Percentiles rank a stretch among this genome's conserved stretches.
phyloP scores from a whole-genome alignment of 2,329 filamentous ascomycete genomes.

The Truncatella angustata region DNA sequence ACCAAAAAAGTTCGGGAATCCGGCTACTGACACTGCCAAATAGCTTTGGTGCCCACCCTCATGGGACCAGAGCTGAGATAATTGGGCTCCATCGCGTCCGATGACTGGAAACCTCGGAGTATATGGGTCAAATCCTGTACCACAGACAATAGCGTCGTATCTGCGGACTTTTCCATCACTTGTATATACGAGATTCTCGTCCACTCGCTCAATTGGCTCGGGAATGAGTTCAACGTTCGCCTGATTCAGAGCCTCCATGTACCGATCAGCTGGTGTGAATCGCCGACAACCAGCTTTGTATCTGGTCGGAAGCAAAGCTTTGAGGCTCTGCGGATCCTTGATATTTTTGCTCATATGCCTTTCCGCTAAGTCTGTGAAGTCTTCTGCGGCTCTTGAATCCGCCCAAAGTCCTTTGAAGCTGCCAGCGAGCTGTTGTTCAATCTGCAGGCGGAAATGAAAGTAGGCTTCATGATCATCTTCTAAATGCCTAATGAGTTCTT shows the following conservation, averaged over 20 bases:
- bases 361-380: neutral
- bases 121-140: conserved; percentile 1
- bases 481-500: neutral
- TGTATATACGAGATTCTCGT: neutral
- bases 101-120: neutral
- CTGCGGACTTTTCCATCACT: neutral
- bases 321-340: neutral
- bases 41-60: neutral
- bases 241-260: conserved; percentile 3
- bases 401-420: neutral
- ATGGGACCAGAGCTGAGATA: neutral
- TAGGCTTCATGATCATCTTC: neutral
- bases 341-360: neutral
- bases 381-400: neutral
- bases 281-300: conserved; percentile 3
- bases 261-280: conserved; percentile 2
- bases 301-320: neutral
- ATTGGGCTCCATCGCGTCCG: neutral
- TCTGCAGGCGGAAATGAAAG: neutral
- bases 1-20: conserved; percentile 4
- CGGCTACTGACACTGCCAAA: neutral
- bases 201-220: neutral
- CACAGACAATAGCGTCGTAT: conserved; percentile 3
- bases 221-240: neutral
- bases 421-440: neutral